Conservation (phyloP, 2,329 filamentous ascomycete species). For the Chalaropsis ovoidea region DNA sequence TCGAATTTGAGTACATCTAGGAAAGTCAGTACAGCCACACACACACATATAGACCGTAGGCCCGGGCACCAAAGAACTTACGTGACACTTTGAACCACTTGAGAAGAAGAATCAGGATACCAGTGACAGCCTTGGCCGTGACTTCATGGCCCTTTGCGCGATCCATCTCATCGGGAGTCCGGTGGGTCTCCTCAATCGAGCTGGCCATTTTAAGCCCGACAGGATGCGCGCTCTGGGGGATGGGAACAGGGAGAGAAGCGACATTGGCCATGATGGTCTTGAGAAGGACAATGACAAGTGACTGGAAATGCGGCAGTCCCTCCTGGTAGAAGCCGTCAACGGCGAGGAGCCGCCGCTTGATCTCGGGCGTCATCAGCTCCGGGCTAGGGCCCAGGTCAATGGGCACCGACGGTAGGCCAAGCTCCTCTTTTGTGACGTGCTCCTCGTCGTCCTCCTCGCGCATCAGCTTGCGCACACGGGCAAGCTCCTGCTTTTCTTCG, state of each 20-base stretch:
- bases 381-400: conserved; percentile 41
- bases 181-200: conserved; percentile 32
- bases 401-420: conserved; percentile 21
- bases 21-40: conserved; percentile 22
- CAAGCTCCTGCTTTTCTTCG: conserved; percentile 38
- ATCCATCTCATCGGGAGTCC: conserved; percentile 64
- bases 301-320: conserved; percentile 77
- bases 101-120: conserved; percentile 70
- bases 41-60: neutral
- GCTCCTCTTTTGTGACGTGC: conserved; percentile 30
- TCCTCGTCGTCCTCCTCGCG: conserved; percentile 29
- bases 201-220: conserved; percentile 28
- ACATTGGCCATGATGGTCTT: conserved; percentile 83
- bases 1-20: conserved; percentile 84
- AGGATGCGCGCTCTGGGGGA: conserved; percentile 24
- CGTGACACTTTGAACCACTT: conserved; percentile 97
- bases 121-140: conserved; percentile 82
- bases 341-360: conserved; percentile 55
- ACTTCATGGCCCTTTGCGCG: conserved; percentile 75
- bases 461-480: conserved; percentile 36
- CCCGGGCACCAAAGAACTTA: conserved; percentile 40
- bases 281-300: conserved; percentile 81
- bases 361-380: conserved; percentile 41
- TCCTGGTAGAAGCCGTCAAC: conserved; percentile 81
- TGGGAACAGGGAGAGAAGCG: conserved; percentile 49